These are phyloP conservation scores for Crithidia sp. DNA, from an alignment of 208 protist genomes.

Conservation along the genomic window DNA sequence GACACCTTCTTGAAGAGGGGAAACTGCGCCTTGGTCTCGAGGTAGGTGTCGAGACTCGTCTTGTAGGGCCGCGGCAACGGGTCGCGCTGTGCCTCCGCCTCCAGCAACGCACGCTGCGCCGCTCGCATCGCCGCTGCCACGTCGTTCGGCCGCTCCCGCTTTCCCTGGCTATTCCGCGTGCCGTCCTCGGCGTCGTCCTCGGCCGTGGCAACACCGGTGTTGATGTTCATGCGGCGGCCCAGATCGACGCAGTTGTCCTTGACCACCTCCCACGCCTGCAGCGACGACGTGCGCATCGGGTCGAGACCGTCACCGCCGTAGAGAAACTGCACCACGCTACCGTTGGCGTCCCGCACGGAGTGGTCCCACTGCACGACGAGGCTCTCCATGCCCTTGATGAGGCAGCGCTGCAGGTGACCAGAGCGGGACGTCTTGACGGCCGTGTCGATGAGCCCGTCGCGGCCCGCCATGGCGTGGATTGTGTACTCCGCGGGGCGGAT, in stretches of 20 bases:
- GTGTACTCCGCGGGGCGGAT: slow-evolving; percentile 99
- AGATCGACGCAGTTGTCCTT: slow-evolving; percentile 85
- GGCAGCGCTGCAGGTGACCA: slow-evolving; percentile 98
- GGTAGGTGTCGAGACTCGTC: slow-evolving; percentile 50
- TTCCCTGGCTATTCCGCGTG: slow-evolving; percentile 27
- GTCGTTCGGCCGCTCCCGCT: slow-evolving; percentile 35
- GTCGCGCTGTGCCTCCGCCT: slow-evolving; percentile 48
- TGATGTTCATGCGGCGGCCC: slow-evolving; percentile 59
- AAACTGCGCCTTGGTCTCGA: slow-evolving; percentile 65
- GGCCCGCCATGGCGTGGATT: slow-evolving; percentile 99
- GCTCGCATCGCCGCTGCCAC: slow-evolving; percentile 38
- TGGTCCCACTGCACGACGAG: slow-evolving; percentile 95
- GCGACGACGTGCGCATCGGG: slow-evolving; percentile 92
- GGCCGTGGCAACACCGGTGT: slow-evolving; percentile 39
- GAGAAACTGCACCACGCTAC: slow-evolving; percentile 96
- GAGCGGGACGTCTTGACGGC: slow-evolving; percentile 99
- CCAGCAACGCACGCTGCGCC: slow-evolving; percentile 36
- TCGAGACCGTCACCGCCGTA: slow-evolving; percentile 99
- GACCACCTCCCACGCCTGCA: slow-evolving; percentile 93
- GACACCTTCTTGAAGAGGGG: slow-evolving; percentile 77
- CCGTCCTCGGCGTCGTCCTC: slow-evolving; percentile 33
- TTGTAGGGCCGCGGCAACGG: slow-evolving; percentile 61
- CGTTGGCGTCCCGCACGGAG: slow-evolving; percentile 95
- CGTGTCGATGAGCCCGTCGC: slow-evolving; percentile 99
- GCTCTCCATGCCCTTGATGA: slow-evolving; percentile 97